Base-by-base conservation (phyloP, 1,284 basidiomycete species). In the Puccinia coronata region DNA sequence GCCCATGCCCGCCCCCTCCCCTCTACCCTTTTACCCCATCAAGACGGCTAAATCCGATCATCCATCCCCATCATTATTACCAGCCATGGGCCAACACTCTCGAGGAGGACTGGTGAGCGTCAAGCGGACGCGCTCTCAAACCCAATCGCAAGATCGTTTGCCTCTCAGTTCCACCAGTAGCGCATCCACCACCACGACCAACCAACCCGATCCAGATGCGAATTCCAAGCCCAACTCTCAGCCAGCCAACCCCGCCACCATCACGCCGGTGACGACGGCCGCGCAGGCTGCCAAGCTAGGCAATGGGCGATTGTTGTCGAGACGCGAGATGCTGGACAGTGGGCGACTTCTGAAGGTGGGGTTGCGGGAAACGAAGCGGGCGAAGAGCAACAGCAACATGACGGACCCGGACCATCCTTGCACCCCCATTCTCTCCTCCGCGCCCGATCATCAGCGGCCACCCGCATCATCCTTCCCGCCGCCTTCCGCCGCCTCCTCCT, bases 101-200 rank as follows among this genome's bases (percentile, higher is more conserved):
- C 55, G 57, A 75, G 25, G 57, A 63, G 25, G 76, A 43, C 63
- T 79, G 53, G 49, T 53, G 28, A 57, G 69, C 23, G 53, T 72
- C 39, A 80, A 80, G 41, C 49, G 78, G 16, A 80, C 65, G 25
- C 49, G 78, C 23, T 80, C 78, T 11, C 67, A 80, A 25, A 80
- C 78, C 23, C 67, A 80, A 20, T 80, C 78, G 31, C 67, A 80
- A 36, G 78, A 80, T 41, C 55, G n/a, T n/a, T n/a, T 71, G 5
- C 63, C 67, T 12, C 47, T 39, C 39, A n/a, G 34, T 53, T 36
- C 59, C 12, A 25, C 65, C 16, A 51, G 31, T 72, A n/a, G n/a
- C n/a, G 28, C 41, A 51, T 23, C 61, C 31, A 63, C 31, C 16
- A 23, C n/a, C 25, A 77, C 31, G n/a, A 34, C 49, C n/a, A 39